Evolutionary conservation across 2,329 filamentous ascomycete genomes (phyloP), one percentile per base, ranked within the genome.

Genomic region (Trichoderma endophyticum): DNA sequence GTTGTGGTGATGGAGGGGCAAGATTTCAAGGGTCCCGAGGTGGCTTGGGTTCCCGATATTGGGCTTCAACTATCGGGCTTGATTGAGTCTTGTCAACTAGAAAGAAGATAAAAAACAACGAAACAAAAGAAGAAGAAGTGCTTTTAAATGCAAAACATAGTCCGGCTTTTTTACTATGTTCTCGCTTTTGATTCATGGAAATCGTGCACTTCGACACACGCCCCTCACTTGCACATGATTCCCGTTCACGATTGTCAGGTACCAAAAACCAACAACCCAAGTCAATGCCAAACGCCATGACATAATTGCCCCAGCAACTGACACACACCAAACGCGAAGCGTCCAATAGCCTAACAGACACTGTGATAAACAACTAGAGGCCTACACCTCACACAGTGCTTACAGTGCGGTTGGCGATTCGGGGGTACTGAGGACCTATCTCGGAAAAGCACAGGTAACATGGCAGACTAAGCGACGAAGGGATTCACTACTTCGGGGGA

Each of bases 271-370:
- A 32, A 32, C 34, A 34, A 24, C 48, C 18, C 24, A 69, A 61
- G 56, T 61, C 48, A 69, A 54, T 69, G 11, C 34, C 30, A 71
- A 63, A 66, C 62, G 43, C 54, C 56, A 75, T 78, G 76, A 77
- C 76, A 78, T 77, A 75, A 78, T 79, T 79, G 76, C 76, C 77
- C 74, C 74, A 73, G 78, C 77, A 79, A 79, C 78, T 75, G 68
- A 48, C 34, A 71, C 64, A 68, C 69, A 30, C 67, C 68, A 32
- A n/a, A 4, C 43, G 28, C 39, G 26, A 24, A 21, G 32, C 64
- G 70, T 54, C 26, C 21, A n/a, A 56, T 56, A 24, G 28, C 59
- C 65, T 51, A 69, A 70, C n/a, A 59, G 28, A 48, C 73, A 73
- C 71, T 73, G 73, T 74, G 73, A 62, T 69, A 18, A 32, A 70